phyloP scores from a whole-genome alignment of 371 early-diverging fungal species.

The Mortierella sp. region DNA sequence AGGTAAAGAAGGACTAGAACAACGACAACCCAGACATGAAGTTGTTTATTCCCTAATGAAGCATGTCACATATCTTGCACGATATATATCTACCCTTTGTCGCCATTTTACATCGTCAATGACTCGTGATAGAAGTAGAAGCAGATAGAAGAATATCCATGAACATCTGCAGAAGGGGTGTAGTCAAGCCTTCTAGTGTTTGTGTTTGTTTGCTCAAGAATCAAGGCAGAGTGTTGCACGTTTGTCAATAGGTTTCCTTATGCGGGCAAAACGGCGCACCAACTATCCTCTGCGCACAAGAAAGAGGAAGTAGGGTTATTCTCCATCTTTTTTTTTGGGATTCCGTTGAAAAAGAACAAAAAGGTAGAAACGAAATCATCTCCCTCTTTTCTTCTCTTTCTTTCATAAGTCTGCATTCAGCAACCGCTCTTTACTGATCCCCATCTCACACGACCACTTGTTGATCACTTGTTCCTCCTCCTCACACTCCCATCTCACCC shows the following conservation, averaged over 20 bases:
- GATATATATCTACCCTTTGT: neutral
- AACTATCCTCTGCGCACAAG: neutral
- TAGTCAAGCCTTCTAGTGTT: no score
- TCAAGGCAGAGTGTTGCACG: neutral
- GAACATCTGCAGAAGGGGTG: no score
- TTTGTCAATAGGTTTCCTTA: neutral
- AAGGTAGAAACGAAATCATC: neutral
- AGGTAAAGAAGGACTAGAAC: neutral
- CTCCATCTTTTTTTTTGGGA: neutral
- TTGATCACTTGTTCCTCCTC: slow-evolving; percentile 5
- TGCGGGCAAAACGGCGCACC: slow-evolving; percentile 1
- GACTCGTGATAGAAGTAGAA: neutral
- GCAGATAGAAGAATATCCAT: neutral
- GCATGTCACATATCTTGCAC: no score
- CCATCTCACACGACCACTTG: neutral
- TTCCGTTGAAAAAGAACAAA: neutral
- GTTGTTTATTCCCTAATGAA: no score
- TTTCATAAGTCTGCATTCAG: neutral
- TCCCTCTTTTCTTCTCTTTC: neutral
- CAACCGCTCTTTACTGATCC: neutral
- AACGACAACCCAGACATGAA: neutral
- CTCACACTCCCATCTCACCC: neutral
- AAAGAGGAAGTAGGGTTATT: neutral
- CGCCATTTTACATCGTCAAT: neutral
- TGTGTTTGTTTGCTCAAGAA: neutral